Evolutionary conservation across 2,329 filamentous ascomycete species (phyloP).

Genomic region (Trichophaea hybrida): DNA sequence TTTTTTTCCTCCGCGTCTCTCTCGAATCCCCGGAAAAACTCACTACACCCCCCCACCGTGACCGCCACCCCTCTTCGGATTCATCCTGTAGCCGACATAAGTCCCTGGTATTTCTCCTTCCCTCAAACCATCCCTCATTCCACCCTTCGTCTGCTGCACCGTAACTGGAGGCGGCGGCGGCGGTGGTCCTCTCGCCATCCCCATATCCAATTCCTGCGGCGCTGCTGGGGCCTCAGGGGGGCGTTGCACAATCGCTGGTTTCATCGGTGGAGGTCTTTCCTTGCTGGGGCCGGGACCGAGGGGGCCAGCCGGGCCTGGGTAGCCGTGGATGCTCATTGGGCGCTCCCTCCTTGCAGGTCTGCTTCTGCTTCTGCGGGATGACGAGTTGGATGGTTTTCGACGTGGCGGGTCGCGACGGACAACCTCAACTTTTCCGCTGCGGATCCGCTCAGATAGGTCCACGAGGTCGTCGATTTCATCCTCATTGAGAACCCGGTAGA

Average conservation of each 20-base stretch:
- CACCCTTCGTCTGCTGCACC: slow-evolving; percentile 7
- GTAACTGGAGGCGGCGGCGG: slow-evolving; percentile 2
- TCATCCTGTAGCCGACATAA: slow-evolving; percentile 19
- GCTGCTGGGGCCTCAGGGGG: slow-evolving; percentile 16
- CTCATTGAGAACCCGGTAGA: slow-evolving; percentile 18
- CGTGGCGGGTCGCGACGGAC: not conserved
- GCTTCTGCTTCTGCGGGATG: not conserved
- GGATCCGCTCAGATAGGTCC: slow-evolving; percentile 18
- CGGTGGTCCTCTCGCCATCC: not conserved
- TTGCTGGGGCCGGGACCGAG: slow-evolving; percentile 13
- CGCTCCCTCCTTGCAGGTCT: slow-evolving; percentile 4
- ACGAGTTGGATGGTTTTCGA: slow-evolving; percentile 11
- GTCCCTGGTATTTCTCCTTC: slow-evolving; percentile 16
- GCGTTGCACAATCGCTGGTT: slow-evolving; percentile 18
- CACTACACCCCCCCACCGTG: too few species aligned
- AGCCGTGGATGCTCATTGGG: slow-evolving; percentile 15
- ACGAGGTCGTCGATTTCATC: slow-evolving; percentile 20
- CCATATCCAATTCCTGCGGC: slow-evolving; percentile 3
- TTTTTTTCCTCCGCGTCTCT: too few species aligned
- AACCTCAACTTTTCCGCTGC: slow-evolving; percentile 14
- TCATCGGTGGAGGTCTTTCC: slow-evolving; percentile 18
- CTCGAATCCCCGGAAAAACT: too few species aligned
- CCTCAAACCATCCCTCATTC: not conserved
- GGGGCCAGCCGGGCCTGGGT: slow-evolving; percentile 1
- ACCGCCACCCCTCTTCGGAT: not conserved